A percentile compares a stretch with the other conserved stretches of the same genome.
These are phyloP conservation scores for Balansia obtecta DNA, from an alignment of 2,329 filamentous ascomycete species.

Conservation along the genomic window DNA sequence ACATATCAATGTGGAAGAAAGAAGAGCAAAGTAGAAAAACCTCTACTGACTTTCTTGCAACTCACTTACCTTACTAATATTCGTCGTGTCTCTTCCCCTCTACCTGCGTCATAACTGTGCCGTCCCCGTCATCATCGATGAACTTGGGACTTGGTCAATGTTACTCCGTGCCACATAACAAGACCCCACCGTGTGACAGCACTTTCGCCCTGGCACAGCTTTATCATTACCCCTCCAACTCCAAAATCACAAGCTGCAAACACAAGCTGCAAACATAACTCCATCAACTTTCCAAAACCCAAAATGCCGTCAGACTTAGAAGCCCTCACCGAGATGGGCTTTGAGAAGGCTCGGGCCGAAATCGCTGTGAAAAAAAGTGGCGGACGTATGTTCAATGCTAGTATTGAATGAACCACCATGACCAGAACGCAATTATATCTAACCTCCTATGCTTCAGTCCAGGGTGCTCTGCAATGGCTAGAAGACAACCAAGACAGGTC, in stretches of 20 bases:
- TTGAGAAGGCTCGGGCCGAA: conserved; percentile 70
- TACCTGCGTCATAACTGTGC: too few relatives aligned
- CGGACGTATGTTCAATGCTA: conserved; percentile 46
- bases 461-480: conserved; percentile 88
- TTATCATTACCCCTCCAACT: not conserved
- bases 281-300: conserved; percentile 11
- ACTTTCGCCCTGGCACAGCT: not conserved
- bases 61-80: too few relatives aligned
- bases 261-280: not conserved
- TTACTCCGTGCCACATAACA: not conserved
- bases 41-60: too few relatives aligned
- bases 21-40: too few relatives aligned
- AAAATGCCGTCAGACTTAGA: conserved; percentile 48
- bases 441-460: conserved; percentile 40
- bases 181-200: not conserved
- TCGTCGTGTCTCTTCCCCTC: too few relatives aligned
- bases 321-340: conserved; percentile 58
- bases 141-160: too few relatives aligned
- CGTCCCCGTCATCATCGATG: too few relatives aligned
- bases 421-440: not conserved
- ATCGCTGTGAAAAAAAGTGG: conserved; percentile 76
- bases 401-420: not conserved
- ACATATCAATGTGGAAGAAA: too few relatives aligned
- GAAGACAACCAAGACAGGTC: conserved; percentile 83
- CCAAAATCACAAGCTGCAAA: too few relatives aligned